phyloP scores from a whole-genome alignment of 1,284 basidiomycete species.

The Meripilus lineatus region DNA sequence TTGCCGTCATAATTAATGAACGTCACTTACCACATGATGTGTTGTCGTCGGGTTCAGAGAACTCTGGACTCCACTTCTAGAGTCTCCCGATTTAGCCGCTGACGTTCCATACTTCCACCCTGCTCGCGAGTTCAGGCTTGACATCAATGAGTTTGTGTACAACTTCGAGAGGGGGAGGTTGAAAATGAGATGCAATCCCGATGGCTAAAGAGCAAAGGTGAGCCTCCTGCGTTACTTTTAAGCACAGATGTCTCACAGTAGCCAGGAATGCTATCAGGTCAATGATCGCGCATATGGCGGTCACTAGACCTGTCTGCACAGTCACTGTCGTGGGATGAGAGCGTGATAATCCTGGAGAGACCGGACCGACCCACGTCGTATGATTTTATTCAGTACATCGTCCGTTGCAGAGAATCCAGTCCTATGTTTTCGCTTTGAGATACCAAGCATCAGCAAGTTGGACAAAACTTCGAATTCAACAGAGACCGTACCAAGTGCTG shows the following conservation, averaged over 20 bases:
- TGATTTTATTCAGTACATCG: constrained; percentile 35
- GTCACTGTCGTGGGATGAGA: constrained; percentile 22
- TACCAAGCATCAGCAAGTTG: constrained; percentile 1
- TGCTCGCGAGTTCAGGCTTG: constrained; percentile 29
- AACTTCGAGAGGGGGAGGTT: constrained; percentile 29
- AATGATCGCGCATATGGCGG: constrained; percentile 27
- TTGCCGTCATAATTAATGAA: too few relatives aligned
- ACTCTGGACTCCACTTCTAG: too few relatives aligned
- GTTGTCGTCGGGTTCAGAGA: too few relatives aligned
- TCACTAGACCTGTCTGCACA: constrained; percentile 31
- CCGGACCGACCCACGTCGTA: constrained; percentile 31
- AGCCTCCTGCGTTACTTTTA: neutral
- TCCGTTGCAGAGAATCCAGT: constrained; percentile 31
- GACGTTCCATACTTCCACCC: constrained; percentile 28
- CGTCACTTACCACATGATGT: too few relatives aligned
- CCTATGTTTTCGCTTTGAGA: constrained; percentile 34
- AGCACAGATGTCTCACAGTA: constrained; percentile 18
- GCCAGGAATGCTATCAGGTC: constrained; percentile 29
- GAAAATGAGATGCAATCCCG: constrained; percentile 28
- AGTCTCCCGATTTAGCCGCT: too few relatives aligned
- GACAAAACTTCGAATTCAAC: neutral
- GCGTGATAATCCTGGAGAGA: neutral
- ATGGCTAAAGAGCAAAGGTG: constrained; percentile 15
- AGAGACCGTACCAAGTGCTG: constrained; percentile 25
- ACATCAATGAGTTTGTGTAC: constrained; percentile 31